These are phyloP conservation scores for Russula earlei DNA, from an alignment of 768 basidiomycete species.

Conservation along the genomic window DNA sequence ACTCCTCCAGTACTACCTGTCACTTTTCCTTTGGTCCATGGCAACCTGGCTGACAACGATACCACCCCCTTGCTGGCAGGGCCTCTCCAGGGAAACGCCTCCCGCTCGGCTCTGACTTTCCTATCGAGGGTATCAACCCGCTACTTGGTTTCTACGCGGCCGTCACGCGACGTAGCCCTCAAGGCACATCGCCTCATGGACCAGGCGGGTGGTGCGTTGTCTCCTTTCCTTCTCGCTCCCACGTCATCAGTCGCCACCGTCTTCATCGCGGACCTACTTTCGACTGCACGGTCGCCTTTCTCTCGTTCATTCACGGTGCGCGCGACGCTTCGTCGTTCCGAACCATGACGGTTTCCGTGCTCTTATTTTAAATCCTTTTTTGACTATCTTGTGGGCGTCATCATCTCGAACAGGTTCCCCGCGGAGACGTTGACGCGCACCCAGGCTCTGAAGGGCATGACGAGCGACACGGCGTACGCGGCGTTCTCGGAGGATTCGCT, in stretches of 20 bases:
- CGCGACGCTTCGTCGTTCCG: too few relatives aligned
- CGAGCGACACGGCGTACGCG: conserved; percentile 81
- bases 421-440: conserved; percentile 64
- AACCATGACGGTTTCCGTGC: too few relatives aligned
- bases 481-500: conserved; percentile 62
- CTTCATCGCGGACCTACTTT: too few relatives aligned
- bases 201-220: conserved; percentile 62
- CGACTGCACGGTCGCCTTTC: background rate
- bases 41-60: background rate
- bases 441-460: conserved; percentile 87
- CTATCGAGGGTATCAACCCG: conserved; percentile 86
- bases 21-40: background rate
- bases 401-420: conserved; percentile 49
- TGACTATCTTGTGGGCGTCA: background rate
- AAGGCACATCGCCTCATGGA: conserved; percentile 79
- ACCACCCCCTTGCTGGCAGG: conserved; percentile 25
- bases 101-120: conserved; percentile 89
- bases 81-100: conserved; percentile 46
- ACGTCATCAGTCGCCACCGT: too few relatives aligned
- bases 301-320: too few relatives aligned
- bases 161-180: conserved; percentile 55
- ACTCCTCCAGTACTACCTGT: conserved; percentile 55
- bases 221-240: background rate
- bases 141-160: conserved; percentile 87
- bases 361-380: too few relatives aligned